A percentile compares a stretch with the other conserved stretches of the same genome.
Evolutionary conservation across 805 yeast genomes (phyloP).

Genomic region (Metschnikowia shivogae): DNA sequence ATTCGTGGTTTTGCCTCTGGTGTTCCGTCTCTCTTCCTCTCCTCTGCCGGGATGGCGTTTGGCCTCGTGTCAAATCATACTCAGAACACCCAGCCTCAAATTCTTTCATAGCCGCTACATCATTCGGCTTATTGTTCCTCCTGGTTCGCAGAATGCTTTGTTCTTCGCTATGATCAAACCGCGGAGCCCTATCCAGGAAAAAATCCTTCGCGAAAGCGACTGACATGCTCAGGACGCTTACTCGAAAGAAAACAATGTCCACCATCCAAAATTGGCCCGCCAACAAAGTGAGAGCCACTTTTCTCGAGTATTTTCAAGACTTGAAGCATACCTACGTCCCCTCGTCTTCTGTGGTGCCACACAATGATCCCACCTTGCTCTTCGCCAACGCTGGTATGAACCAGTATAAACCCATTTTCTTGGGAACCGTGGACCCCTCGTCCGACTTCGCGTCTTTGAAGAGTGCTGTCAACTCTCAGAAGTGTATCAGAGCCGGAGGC

Average conservation of each 20-base stretch:
- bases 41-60: too few relatives aligned
- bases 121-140: too few relatives aligned
- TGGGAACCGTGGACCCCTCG: constrained; percentile 96
- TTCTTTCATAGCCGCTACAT: too few relatives aligned
- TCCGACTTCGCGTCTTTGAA: constrained; percentile 79
- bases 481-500: constrained; percentile 99
- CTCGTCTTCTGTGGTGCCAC: constrained; percentile 93
- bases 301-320: constrained; percentile 72
- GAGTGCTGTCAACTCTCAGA: constrained; percentile 93
- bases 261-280: constrained; percentile 36
- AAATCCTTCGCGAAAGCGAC: constrained; percentile 8
- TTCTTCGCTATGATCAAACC: not conserved
- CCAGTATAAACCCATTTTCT: constrained; percentile 95
- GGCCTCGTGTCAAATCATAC: too few relatives aligned
- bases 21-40: too few relatives aligned
- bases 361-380: constrained; percentile 93
- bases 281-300: constrained; percentile 71
- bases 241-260: constrained; percentile 16
- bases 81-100: too few relatives aligned
- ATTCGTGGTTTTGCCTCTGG: too few relatives aligned
- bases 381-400: constrained; percentile 99
- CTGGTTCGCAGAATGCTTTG: too few relatives aligned
- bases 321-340: constrained; percentile 78
- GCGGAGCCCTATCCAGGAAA: constrained; percentile 2
- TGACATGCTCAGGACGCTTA: constrained; percentile 17